These are phyloP conservation scores for Zalaria sp. DNA, from an alignment of 2,329 filamentous ascomycete species.

Conservation along the genomic window DNA sequence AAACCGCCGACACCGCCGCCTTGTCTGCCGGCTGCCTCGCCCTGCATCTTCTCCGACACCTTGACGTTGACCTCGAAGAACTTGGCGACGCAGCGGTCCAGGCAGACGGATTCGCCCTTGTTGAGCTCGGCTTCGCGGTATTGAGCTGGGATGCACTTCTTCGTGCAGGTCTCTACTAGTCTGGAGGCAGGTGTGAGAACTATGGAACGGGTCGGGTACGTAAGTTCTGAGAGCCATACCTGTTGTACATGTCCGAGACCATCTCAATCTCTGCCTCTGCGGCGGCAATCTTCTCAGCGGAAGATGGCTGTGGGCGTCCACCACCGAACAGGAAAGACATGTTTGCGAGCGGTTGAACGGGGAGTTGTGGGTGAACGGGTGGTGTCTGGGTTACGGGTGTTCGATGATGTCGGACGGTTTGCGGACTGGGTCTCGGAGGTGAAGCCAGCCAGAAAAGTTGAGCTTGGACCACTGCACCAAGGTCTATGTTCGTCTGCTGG, in stretches of 20 bases:
- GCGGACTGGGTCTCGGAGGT: background rate
- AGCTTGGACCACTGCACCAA: constrained; percentile 7
- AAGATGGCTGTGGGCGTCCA: constrained; percentile 67
- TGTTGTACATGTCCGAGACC: constrained; percentile 94
- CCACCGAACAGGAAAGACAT: constrained; percentile 65
- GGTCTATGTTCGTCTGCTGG: background rate
- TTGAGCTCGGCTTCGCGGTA: constrained; percentile 96
- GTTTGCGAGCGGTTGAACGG: constrained; percentile 4
- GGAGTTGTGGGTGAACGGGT: background rate
- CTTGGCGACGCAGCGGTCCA: constrained; percentile 93
- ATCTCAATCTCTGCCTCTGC: constrained; percentile 97
- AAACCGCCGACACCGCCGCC: constrained; percentile 37
- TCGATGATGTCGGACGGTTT: background rate
- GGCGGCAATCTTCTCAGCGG: constrained; percentile 91
- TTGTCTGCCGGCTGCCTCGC: constrained; percentile 58
- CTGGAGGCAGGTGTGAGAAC: constrained; percentile 8
- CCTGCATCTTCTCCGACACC: constrained; percentile 92
- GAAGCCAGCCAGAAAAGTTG: constrained; percentile 1
- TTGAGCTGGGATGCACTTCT: constrained; percentile 82
- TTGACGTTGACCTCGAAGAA: constrained; percentile 99
- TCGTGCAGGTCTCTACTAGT: constrained; percentile 74
- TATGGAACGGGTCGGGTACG: constrained; percentile 1
- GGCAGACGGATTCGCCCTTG: constrained; percentile 97
- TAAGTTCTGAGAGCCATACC: constrained; percentile 41
- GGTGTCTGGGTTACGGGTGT: background rate